A percentile compares a stretch with the other conserved stretches of the same genome.
phyloP scores from a whole-genome alignment of 345 rosid species.

The Corchorus olitorius region DNA sequence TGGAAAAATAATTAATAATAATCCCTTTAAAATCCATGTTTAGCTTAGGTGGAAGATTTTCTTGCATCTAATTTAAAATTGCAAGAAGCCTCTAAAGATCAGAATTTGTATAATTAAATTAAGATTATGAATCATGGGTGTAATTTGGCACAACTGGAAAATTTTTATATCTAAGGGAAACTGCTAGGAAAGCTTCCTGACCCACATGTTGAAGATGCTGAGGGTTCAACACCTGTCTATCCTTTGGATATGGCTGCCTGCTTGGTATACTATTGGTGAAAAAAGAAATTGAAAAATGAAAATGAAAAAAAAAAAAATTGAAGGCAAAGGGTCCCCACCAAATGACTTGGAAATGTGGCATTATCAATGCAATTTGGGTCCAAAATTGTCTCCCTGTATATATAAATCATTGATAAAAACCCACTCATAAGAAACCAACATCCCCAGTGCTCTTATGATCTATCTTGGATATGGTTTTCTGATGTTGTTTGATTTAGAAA shows the following conservation, averaged over 20 bases:
- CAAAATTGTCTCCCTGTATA: conserved; percentile 20
- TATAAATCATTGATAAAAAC: conserved; percentile 13
- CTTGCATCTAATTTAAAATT: conserved; percentile 19
- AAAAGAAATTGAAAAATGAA: no score
- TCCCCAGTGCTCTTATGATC: conserved; percentile 48
- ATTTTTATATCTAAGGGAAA: conserved; percentile 24
- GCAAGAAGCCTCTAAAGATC: conserved; percentile 23
- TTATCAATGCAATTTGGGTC: conserved; percentile 35
- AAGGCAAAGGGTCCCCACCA: not conserved
- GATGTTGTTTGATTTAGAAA: conserved; percentile 23
- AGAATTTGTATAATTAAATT: conserved; percentile 17
- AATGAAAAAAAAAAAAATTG: not conserved
- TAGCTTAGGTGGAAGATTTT: conserved; percentile 36
- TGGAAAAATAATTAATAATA: conserved; percentile 8
- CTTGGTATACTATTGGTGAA: no score
- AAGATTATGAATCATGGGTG: not conserved
- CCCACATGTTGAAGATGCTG: conserved; percentile 47
- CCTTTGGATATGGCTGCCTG: not conserved
- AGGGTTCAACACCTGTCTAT: conserved; percentile 39
- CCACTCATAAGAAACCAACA: conserved; percentile 41
- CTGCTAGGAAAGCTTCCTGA: conserved; percentile 28
- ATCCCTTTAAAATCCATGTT: conserved; percentile 26
- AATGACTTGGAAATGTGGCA: conserved; percentile 31
- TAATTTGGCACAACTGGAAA: conserved; percentile 33
- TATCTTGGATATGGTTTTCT: conserved; percentile 58